phyloP scores from a whole-genome alignment of 2,329 filamentous ascomycete species.

The Epichloe sp. region DNA sequence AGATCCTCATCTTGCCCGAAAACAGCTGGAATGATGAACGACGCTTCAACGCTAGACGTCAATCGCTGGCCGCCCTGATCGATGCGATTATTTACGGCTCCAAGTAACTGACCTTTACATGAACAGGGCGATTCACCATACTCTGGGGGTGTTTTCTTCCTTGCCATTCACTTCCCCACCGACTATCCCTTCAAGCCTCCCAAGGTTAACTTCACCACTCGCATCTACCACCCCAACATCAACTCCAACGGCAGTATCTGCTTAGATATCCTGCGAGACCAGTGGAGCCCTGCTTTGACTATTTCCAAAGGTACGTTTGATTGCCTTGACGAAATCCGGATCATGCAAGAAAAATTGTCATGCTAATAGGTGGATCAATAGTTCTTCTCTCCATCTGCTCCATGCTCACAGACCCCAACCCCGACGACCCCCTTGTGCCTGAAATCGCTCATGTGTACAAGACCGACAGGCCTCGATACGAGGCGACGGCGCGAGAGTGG shows the following conservation, averaged over 20 bases:
- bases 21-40: neutral
- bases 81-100: neutral
- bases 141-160: slow-evolving; percentile 98
- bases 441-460: slow-evolving; percentile 99
- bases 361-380: slow-evolving; percentile 23
- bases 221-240: slow-evolving; percentile 99
- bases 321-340: too few relatives aligned
- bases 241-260: slow-evolving; percentile 99
- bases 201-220: slow-evolving; percentile 99
- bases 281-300: slow-evolving; percentile 97
- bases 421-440: slow-evolving; percentile 93
- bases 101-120: slow-evolving; percentile 14
- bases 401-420: slow-evolving; percentile 98
- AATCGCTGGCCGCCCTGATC: neutral
- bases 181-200: slow-evolving; percentile 99
- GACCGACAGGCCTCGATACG: slow-evolving; percentile 90
- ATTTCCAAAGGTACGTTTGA: slow-evolving; percentile 78
- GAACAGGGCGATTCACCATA: slow-evolving; percentile 88
- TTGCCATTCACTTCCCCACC: slow-evolving; percentile 97
- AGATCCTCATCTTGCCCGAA: neutral
- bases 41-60: neutral
- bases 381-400: slow-evolving; percentile 98
- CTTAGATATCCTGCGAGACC: slow-evolving; percentile 93
- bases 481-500: slow-evolving; percentile 95
- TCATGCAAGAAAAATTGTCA: neutral